Evolutionary conservation across 768 basidiomycete genomes (phyloP), one percentile per base, ranked within the genome.

Genomic region (Termitomyces sp.): DNA sequence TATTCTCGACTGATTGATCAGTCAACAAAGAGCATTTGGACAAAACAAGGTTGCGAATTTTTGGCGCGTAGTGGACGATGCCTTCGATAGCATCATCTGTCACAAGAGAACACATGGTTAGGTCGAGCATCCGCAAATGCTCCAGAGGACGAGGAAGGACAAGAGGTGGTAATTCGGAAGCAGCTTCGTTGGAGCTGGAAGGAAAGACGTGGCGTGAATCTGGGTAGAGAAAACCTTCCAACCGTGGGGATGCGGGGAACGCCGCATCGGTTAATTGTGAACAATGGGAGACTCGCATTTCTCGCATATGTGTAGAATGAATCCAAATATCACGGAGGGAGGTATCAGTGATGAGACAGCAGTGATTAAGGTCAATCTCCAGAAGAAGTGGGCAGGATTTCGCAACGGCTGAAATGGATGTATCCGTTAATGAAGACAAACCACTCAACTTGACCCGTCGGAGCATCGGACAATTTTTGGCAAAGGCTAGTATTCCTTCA

Each of bases 351-450:
- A 98, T 81, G 55, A 77, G 77, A 58, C 81, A 80, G 75, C 94
- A 94, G 60, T 85, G 81, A 66, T 92, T 88, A 66, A 99, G 85
- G 73, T 99, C 97, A 63, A 98, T 85, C 72, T 99, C 97, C 56
- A 99, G 82, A 26, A 99, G 82, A 51, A 94, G 79, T 1, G 92
- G 89, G 68, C 94, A 96, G 5, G 79, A 80, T 60, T 81, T 81
- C 34, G 90, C 89, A 51, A 99, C 79, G 33, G 85, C 80, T 34
- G 86, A 82, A 63, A 99, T 78, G 28, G 94, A 79, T 26, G 70
- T 70, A 65, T 96, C 92, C 0, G 94, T 94, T 58, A 98, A 73
- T 26, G 77, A 75, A 56, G 83, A 83, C 44, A 95, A 80, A 52
- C 86, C 85, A 63, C 86, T 88, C 55, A 98, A 79, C 72, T 98